Evolutionary conservation across 768 basidiomycete genomes (phyloP), one percentile per base, ranked within the genome.

Genomic region (Tulasnella sp.): DNA sequence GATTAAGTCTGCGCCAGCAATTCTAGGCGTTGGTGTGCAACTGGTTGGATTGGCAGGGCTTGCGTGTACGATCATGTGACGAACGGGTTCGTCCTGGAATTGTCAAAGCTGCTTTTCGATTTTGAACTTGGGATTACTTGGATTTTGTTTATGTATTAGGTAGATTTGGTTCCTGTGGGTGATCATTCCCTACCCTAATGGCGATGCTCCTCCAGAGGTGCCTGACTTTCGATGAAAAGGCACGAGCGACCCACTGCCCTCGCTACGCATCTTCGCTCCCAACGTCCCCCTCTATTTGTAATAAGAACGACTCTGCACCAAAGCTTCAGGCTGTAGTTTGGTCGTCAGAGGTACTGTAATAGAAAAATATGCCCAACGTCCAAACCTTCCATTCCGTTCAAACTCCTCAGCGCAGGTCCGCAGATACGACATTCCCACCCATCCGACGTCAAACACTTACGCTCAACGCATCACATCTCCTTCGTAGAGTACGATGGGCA

Each of bases 21-120:
- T 70, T 70, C 39, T 70, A 37, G 40, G 69, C 22, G 69, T 25
- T 39, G 69, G 69, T 36, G 69, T 70, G 37, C 69, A 70, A 25
- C 22, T 70, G 69, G 34, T 42, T 36, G 40, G 37, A 25, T 25
- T 70, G 37, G 69, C 69, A 1, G 69, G 69, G 69, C n/a, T 42
- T 70, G 69, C 31, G 37, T 70, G 69, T 42, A 70, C 69, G 69
- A 70, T 70, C 15, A 70, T 70, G 69, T 70, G 40, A 42, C 17
- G 40, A 38, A 31, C 3, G 36, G 19, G 6, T 36, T 6, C 19
- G 31, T 8, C 14, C 14, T 64, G 11, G 31, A 14, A 29, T 15
- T 31, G 15, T 14, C 14, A 1, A 34, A 52, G 4, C 4, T 25
- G 31, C 25, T 17, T 6, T 17, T 64, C 31, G 25, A 25, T 4